Percentiles rank a stretch among this genome's conserved stretches.
Evolutionary conservation across 2,329 filamentous ascomycete genomes (phyloP).

Genomic region (Pseudogymnoascus sp.): DNA sequence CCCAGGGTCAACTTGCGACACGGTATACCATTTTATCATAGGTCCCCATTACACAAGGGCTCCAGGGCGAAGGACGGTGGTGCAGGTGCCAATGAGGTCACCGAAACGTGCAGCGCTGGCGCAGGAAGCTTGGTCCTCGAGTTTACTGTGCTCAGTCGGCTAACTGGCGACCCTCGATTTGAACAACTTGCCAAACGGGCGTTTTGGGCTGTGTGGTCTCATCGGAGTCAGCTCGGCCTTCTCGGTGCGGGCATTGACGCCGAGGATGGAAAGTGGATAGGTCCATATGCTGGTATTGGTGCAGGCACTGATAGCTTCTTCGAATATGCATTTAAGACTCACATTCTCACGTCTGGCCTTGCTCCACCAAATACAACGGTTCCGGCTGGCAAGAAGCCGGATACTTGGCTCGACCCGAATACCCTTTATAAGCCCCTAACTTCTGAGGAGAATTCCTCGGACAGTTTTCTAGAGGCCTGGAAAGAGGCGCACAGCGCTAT

Average conservation of each 20-base stretch:
- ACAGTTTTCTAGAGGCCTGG: slow-evolving; percentile 76
- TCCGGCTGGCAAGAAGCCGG: slow-evolving; percentile 18
- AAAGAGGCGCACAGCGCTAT: slow-evolving; percentile 78
- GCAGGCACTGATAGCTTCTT: slow-evolving; percentile 98
- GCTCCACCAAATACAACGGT: slow-evolving; percentile 42
- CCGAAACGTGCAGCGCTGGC: slow-evolving; percentile 92
- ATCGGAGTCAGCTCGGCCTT: slow-evolving; percentile 74
- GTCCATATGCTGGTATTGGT: slow-evolving; percentile 83
- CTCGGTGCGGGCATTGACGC: slow-evolving; percentile 89
- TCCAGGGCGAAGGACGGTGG: slow-evolving; percentile 34
- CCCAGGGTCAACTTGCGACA: slow-evolving; percentile 85
- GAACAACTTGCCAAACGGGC: slow-evolving; percentile 83
- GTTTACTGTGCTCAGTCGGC: slow-evolving; percentile 79
- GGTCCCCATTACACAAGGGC: slow-evolving; percentile 66
- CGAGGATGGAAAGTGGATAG: slow-evolving; percentile 82
- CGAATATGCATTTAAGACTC: slow-evolving; percentile 92
- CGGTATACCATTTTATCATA: slow-evolving; percentile 86
- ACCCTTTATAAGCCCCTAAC: slow-evolving; percentile 49
- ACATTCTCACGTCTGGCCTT: slow-evolving; percentile 78
- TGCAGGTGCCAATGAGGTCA: slow-evolving; percentile 53
- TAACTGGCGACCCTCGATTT: slow-evolving; percentile 81
- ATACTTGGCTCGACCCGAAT: slow-evolving; percentile 54
- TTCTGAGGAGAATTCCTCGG: slow-evolving; percentile 59
- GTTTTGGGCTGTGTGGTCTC: slow-evolving; percentile 95
- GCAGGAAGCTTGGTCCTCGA: slow-evolving; percentile 93